phyloP scores from a whole-genome alignment of 2,329 filamentous ascomycete species.

The Aspergillus hiratsukae region DNA sequence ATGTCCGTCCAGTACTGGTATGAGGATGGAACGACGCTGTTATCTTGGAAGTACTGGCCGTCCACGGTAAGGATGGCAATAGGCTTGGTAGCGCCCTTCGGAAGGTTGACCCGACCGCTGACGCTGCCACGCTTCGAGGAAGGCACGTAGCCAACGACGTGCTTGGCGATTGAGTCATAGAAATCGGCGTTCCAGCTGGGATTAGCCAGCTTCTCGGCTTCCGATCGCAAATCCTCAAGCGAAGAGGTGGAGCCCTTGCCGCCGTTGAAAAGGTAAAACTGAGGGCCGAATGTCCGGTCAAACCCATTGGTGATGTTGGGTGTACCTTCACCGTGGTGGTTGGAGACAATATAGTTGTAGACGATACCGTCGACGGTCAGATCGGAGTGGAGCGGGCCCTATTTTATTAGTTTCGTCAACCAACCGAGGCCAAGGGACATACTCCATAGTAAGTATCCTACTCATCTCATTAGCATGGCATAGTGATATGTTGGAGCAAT shows the following conservation, averaged over 20 bases:
- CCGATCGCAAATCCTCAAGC: slow-evolving; percentile 48
- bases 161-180: slow-evolving; percentile 58
- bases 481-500: neutral
- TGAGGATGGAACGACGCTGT: slow-evolving; percentile 50
- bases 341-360: slow-evolving; percentile 61
- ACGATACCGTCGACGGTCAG: slow-evolving; percentile 61
- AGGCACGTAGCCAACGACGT: slow-evolving; percentile 57
- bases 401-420: neutral
- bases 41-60: slow-evolving; percentile 55
- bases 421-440: neutral
- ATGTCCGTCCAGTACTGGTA: slow-evolving; percentile 62
- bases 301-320: slow-evolving; percentile 63
- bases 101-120: slow-evolving; percentile 49
- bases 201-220: slow-evolving; percentile 51
- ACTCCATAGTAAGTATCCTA: slow-evolving; percentile 29
- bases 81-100: slow-evolving; percentile 47
- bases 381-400: slow-evolving; percentile 59
- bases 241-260: slow-evolving; percentile 42
- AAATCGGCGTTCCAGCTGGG: slow-evolving; percentile 56
- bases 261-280: slow-evolving; percentile 61
- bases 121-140: slow-evolving; percentile 50
- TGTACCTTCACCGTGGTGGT: slow-evolving; percentile 60
- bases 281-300: slow-evolving; percentile 61
- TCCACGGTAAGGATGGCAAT: slow-evolving; percentile 54
- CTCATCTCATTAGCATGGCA: neutral